Evolutionary conservation across 345 rosid species (phyloP).

Genomic region (Tarenaya hassleriana): DNA sequence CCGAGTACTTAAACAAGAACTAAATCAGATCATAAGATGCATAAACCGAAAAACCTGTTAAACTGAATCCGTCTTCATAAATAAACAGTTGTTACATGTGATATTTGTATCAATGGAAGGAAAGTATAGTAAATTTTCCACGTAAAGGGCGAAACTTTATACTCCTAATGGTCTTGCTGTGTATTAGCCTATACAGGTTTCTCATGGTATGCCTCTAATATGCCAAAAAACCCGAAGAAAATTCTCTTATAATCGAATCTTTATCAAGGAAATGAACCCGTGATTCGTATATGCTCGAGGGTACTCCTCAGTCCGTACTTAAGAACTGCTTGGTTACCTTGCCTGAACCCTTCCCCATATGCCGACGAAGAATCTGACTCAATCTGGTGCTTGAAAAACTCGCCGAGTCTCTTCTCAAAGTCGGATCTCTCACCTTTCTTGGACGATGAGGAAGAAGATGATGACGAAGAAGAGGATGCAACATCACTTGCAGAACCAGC

Average conservation of each 20-base stretch:
- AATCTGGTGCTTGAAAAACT: conserved; percentile 66
- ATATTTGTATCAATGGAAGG: too few relatives aligned
- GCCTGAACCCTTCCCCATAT: conserved; percentile 62
- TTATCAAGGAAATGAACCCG: conserved; percentile 67
- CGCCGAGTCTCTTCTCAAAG: conserved; percentile 49
- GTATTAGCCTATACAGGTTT: conserved; percentile 14
- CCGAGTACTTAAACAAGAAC: too few relatives aligned
- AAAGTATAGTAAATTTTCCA: too few relatives aligned
- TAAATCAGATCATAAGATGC: too few relatives aligned
- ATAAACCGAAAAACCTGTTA: too few relatives aligned
- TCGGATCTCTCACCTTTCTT: conserved; percentile 55
- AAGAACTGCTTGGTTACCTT: conserved; percentile 48
- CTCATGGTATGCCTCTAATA: too few relatives aligned
- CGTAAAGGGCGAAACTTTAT: too few relatives aligned
- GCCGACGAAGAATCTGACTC: conserved; percentile 58
- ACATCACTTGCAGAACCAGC: conserved; percentile 28
- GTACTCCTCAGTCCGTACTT: conserved; percentile 54
- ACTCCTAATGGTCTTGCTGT: too few relatives aligned
- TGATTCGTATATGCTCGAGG: conserved; percentile 57
- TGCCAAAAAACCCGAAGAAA: too few relatives aligned
- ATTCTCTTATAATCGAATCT: too few relatives aligned
- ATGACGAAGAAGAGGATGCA: conserved; percentile 31
- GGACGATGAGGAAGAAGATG: conserved; percentile 37
- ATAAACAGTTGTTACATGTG: too few relatives aligned
- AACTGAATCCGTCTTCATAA: too few relatives aligned